Conservation (phyloP, 148 eudicot genomes). For the Mesembryanthemum crystallinum region DNA sequence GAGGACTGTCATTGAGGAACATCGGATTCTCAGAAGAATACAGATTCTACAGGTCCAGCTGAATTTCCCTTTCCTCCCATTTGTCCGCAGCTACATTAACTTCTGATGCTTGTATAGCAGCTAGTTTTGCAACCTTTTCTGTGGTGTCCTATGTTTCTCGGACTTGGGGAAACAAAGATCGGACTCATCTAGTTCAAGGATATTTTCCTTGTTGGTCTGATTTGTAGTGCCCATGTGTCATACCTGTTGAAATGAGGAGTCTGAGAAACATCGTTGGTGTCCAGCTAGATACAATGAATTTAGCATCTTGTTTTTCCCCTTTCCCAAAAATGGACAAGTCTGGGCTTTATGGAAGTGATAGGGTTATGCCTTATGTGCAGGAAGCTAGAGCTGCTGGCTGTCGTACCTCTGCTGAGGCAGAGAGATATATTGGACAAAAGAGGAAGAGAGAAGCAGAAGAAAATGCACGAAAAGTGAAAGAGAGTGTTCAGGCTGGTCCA, state of each 20-base stretch:
- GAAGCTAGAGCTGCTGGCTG: conserved; percentile 98
- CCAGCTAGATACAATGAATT: background rate
- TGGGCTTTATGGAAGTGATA: background rate
- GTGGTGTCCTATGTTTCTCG: too few relatives aligned
- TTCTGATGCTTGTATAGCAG: background rate
- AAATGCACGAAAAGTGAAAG: conserved; percentile 53
- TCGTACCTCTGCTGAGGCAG: conserved; percentile 81
- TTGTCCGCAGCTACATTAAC: background rate
- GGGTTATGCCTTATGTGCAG: conserved; percentile 35
- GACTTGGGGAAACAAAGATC: too few relatives aligned
- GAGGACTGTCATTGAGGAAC: conserved; percentile 68
- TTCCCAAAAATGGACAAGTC: background rate
- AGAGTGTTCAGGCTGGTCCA: conserved; percentile 51
- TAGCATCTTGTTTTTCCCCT: background rate
- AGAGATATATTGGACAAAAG: conserved; percentile 59
- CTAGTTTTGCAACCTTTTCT: too few relatives aligned
- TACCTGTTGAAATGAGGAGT: too few relatives aligned
- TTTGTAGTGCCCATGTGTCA: too few relatives aligned
- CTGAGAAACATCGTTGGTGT: too few relatives aligned
- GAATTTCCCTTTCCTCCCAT: background rate
- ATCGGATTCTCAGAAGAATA: conserved; percentile 63
- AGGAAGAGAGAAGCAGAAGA: conserved; percentile 77
- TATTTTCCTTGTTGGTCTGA: too few relatives aligned
- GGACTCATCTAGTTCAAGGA: too few relatives aligned
- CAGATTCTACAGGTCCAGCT: conserved; percentile 69